phyloP scores from a whole-genome alignment of 2,329 filamentous ascomycete species.

The Pseudogymnoascus sp. region DNA sequence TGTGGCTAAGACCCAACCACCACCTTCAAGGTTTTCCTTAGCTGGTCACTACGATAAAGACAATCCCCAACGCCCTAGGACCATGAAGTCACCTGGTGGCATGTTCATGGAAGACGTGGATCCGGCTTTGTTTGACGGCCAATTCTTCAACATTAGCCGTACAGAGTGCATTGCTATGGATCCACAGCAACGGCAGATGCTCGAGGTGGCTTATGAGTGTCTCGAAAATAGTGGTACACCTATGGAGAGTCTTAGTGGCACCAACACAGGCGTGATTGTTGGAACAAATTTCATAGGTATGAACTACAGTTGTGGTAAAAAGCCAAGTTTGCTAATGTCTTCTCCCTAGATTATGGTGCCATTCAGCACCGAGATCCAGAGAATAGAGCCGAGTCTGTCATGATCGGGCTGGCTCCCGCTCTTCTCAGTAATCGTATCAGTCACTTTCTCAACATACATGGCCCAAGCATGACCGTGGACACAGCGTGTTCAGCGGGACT shows the following conservation, averaged over 20 bases:
- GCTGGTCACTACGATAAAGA: slow-evolving; percentile 15
- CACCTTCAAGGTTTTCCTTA: slow-evolving; percentile 12
- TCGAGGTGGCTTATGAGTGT: slow-evolving; percentile 16
- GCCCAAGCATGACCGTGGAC: slow-evolving; percentile 19
- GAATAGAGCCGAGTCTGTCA: neutral
- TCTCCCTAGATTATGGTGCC: slow-evolving; percentile 7
- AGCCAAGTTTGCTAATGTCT: neutral
- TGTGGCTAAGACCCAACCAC: neutral
- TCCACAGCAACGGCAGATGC: slow-evolving; percentile 23
- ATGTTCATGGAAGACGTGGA: neutral
- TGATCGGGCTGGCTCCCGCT: neutral
- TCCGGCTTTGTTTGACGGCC: neutral
- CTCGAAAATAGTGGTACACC: slow-evolving; percentile 30
- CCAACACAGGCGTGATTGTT: slow-evolving; percentile 28
- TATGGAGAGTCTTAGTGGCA: slow-evolving; percentile 24
- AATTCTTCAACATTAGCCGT: neutral
- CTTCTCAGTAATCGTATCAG: slow-evolving; percentile 36
- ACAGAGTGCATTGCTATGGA: slow-evolving; percentile 14
- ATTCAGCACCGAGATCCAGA: slow-evolving; percentile 25
- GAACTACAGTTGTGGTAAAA: slow-evolving; percentile 19
- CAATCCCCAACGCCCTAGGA: slow-evolving; percentile 9
- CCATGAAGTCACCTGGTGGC: slow-evolving; percentile 6
- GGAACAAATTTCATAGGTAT: slow-evolving; percentile 24
- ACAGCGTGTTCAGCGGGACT: slow-evolving; percentile 30
- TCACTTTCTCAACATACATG: slow-evolving; percentile 43